Conservation (phyloP, 371 early-diverging fungal species). For the Smittium mucronatum region DNA sequence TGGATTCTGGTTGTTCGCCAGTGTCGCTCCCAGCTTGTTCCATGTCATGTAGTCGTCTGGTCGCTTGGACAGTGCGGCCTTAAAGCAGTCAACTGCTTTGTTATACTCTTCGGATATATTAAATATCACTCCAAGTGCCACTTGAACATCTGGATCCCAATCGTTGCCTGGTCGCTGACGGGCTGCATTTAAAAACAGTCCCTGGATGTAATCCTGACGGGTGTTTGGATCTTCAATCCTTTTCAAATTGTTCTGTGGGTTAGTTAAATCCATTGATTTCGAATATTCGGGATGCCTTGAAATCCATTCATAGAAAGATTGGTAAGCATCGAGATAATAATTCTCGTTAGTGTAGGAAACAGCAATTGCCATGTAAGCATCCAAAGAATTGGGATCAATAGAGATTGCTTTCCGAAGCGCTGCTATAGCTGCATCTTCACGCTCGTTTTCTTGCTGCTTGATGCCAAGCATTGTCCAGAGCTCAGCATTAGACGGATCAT, state of each 20-base stretch:
- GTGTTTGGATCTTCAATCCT: conserved; percentile 17
- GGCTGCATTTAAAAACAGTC: conserved; percentile 66
- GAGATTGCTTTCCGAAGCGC: conserved; percentile 68
- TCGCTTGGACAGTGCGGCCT: conserved; percentile 67
- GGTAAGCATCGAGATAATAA: conserved; percentile 69
- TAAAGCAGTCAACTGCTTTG: conserved; percentile 94
- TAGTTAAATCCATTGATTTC: conserved; percentile 23
- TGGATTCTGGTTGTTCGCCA: conserved; percentile 71
- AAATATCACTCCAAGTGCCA: conserved; percentile 86
- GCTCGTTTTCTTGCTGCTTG: conserved; percentile 90
- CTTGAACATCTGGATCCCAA: conserved; percentile 81
- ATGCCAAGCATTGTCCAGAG: conserved; percentile 82
- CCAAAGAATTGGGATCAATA: conserved; percentile 52
- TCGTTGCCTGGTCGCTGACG: conserved; percentile 51
- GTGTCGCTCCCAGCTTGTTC: conserved; percentile 93
- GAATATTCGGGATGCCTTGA: conserved; percentile 51
- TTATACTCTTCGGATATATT: conserved; percentile 77
- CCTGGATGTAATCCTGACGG: conserved; percentile 57
- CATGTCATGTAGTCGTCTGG: conserved; percentile 90
- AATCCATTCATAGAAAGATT: conserved; percentile 80
- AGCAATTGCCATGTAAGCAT: conserved; percentile 74
- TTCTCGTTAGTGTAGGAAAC: conserved; percentile 91
- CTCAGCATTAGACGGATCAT: conserved; percentile 57
- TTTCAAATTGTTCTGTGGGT: conserved; percentile 11
- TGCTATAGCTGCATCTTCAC: conserved; percentile 79